Conservation (phyloP, 1,284 basidiomycete species). For the Ustilago lituana region DNA sequence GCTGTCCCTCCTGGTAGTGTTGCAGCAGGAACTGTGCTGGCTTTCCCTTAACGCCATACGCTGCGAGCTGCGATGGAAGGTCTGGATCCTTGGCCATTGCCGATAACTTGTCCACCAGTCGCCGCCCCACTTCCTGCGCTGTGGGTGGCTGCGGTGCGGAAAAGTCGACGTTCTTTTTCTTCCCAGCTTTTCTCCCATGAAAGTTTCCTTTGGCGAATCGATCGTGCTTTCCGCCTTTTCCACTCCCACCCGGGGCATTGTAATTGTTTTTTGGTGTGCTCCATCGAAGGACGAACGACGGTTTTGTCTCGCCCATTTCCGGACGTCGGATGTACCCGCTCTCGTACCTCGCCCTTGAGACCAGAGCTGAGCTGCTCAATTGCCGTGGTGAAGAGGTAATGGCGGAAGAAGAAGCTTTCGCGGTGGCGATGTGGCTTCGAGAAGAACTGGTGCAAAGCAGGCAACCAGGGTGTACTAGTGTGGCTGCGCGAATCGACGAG, state of each 20-base stretch:
- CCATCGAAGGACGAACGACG: not conserved
- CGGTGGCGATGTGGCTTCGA: not conserved
- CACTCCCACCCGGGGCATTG: too few relatives aligned
- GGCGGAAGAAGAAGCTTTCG: slow-evolving; percentile 3
- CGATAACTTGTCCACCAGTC: slow-evolving; percentile 17
- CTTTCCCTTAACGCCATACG: slow-evolving; percentile 36
- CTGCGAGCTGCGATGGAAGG: slow-evolving; percentile 20
- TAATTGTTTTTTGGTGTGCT: too few relatives aligned
- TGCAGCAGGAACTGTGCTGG: slow-evolving; percentile 15
- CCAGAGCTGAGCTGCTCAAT: slow-evolving; percentile 6
- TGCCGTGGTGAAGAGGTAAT: not conserved
- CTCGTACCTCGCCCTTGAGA: slow-evolving; percentile 6
- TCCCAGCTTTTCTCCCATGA: not conserved
- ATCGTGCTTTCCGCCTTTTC: not conserved
- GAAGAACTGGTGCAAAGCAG: slow-evolving; percentile 2
- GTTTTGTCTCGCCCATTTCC: not conserved
- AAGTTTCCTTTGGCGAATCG: slow-evolving; percentile 12
- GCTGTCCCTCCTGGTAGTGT: not conserved
- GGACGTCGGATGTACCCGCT: slow-evolving; percentile 14
- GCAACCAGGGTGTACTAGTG: slow-evolving; percentile 1
- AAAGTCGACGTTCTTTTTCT: slow-evolving; percentile 21
- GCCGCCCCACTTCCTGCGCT: slow-evolving; percentile 24
- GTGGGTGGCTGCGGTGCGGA: slow-evolving; percentile 21
- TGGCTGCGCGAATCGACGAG: slow-evolving; percentile 1
- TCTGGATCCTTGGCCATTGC: slow-evolving; percentile 16